Percentiles rank a stretch among this genome's conserved stretches.
Conservation (phyloP, 1,284 basidiomycete species). For the Singerocomus rubriflavus region DNA sequence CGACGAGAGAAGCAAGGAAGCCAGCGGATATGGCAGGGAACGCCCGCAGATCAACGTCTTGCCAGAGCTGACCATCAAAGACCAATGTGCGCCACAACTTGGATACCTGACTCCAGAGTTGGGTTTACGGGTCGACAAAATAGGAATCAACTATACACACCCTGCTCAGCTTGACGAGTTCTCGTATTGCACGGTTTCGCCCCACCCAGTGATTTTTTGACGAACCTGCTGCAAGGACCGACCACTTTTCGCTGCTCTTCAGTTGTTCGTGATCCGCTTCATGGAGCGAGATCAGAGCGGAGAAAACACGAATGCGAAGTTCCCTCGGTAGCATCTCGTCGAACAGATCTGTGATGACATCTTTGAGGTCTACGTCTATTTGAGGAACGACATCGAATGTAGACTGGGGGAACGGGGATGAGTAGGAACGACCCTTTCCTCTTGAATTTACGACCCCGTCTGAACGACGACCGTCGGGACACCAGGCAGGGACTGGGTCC, state of each 20-base stretch:
- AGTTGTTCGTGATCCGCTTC: slow-evolving; percentile 50
- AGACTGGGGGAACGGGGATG: slow-evolving; percentile 58
- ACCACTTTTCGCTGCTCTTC: slow-evolving; percentile 50
- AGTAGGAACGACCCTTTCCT: slow-evolving; percentile 58
- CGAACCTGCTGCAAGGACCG: slow-evolving; percentile 52
- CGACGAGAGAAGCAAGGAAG: slow-evolving; percentile 49
- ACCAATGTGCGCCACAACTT: slow-evolving; percentile 75
- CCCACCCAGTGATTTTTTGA: slow-evolving; percentile 68
- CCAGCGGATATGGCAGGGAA: slow-evolving; percentile 55
- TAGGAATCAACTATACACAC: slow-evolving; percentile 46
- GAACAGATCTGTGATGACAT: slow-evolving; percentile 57
- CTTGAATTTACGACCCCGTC: slow-evolving; percentile 32
- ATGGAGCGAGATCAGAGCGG: slow-evolving; percentile 49
- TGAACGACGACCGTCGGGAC: slow-evolving; percentile 7
- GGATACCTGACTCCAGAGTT: slow-evolving; percentile 61
- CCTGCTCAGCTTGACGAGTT: slow-evolving; percentile 76
- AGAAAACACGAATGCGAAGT: slow-evolving; percentile 65
- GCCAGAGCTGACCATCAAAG: slow-evolving; percentile 89
- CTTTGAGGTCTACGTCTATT: slow-evolving; percentile 32
- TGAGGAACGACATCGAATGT: slow-evolving; percentile 54
- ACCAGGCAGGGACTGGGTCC: slow-evolving; percentile 16
- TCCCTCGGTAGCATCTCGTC: slow-evolving; percentile 72
- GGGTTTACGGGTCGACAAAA: slow-evolving; percentile 13
- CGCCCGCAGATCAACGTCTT: slow-evolving; percentile 54
- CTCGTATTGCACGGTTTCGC: slow-evolving; percentile 64